Conservation (phyloP, 257 asterid species). For the Avicennia marina region DNA sequence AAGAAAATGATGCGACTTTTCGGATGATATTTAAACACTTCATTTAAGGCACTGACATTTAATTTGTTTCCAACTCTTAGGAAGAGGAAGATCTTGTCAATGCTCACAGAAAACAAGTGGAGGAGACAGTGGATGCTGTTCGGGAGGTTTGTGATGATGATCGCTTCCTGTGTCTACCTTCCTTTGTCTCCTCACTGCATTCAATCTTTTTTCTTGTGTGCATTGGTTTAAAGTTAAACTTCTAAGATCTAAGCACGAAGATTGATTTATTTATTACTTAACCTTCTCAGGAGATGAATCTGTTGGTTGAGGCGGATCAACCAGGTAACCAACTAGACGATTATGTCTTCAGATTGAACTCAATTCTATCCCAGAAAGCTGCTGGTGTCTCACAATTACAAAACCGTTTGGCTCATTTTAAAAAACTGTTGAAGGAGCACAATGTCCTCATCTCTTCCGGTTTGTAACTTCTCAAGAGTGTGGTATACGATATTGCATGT, state of each 20-base stretch:
- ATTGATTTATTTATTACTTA: not conserved
- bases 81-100: constrained; percentile 97
- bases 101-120: no score
- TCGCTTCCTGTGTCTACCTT: not conserved
- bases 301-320: constrained; percentile 90
- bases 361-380: constrained; percentile 87
- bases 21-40: no score
- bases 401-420: constrained; percentile 77
- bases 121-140: constrained; percentile 83
- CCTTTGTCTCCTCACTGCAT: not conserved
- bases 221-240: no score
- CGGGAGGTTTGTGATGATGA: constrained; percentile 57
- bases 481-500: no score
- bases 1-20: no score
- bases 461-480: no score
- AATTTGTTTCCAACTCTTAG: no score
- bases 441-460: constrained; percentile 81
- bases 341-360: constrained; percentile 64
- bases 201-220: not conserved
- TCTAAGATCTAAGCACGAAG: no score
- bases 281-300: constrained; percentile 79
- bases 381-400: constrained; percentile 78
- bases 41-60: no score
- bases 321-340: constrained; percentile 89
- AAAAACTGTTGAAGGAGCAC: constrained; percentile 79